Evolutionary conservation across 345 rosid species (phyloP).

Genomic region (Rhodamnia argentea): DNA sequence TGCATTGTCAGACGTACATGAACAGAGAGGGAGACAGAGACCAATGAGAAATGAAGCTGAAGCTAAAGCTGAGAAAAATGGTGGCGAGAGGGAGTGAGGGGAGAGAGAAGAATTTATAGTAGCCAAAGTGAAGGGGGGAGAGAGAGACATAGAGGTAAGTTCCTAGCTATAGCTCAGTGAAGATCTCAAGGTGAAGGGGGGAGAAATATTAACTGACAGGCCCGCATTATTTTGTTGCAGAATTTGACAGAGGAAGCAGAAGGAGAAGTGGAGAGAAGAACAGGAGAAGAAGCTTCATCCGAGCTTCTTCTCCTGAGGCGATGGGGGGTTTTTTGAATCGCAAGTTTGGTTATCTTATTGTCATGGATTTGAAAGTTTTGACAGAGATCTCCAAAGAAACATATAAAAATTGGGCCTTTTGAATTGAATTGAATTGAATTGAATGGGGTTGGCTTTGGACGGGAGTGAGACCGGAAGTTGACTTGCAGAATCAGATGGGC

Average conservation of each 20-base stretch:
- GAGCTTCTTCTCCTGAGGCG: not conserved
- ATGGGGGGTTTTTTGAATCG: not conserved
- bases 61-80: not conserved
- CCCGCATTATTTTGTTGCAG: not conserved
- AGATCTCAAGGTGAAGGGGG: not conserved
- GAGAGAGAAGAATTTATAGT: not conserved
- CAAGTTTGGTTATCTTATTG: not conserved
- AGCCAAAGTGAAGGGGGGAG: not conserved
- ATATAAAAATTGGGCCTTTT: not conserved
- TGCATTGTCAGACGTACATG: not conserved
- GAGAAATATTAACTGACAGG: not conserved
- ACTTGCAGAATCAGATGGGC: conserved; percentile 1
- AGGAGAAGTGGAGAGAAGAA: not conserved
- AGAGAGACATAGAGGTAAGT: not conserved
- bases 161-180: not conserved
- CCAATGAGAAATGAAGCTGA: not conserved
- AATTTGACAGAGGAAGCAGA: not conserved
- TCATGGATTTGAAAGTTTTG: not conserved
- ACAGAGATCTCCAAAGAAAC: not conserved
- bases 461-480: conserved; percentile 3
- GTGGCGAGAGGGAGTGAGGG: not conserved
- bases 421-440: not conserved
- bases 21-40: not conserved
- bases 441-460: not conserved
- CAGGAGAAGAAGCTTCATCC: conserved; percentile 1